Base-by-base conservation (phyloP, 345 rosid species). In the Firmiana major region DNA sequence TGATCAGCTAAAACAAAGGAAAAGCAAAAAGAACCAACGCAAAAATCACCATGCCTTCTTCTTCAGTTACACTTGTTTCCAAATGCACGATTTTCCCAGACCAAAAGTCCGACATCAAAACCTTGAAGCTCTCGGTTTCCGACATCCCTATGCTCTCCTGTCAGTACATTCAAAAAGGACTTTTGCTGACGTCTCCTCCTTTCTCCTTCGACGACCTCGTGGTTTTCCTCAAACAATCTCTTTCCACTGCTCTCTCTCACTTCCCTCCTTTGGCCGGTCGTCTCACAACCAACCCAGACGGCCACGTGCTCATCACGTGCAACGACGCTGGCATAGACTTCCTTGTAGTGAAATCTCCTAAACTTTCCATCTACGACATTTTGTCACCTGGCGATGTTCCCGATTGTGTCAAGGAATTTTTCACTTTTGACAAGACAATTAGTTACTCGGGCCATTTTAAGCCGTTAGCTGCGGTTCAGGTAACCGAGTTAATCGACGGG, bases 111-210 rank as follows among this genome's bases (percentile, higher is more conserved):
- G n/a, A 83, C 45, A 45, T 74, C 53, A 63, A 65, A 66, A 24
- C 90, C 54, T 79, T 90, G 7, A 86, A 84, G 79, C 97, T 95
- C 80, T 91, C 96, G 6, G 96, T 93, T 68, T 95, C 99, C 43
- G 99, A 95, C 79, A 86, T 93, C 40, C 98, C 97, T 28, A 95
- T 95, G 99, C 94, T 95, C 63, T 90, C 99, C 4, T 95, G 99
- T 71, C 98, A 95, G 24, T 95, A 95, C 84, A 95, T 95, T 77
- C 99, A 95, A 51, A 95, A 95, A 83, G 99, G 99, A 0, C 90
- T 93, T 34, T 94, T 95, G 76, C 87, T 95, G 72, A 7, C 89
- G 0, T 73, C 67, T 45, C 85, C 96, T 11, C 86, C 88, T 55
- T 88, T 68, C 78, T 78, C 87, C 68, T 63, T 84, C 76, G 73